phyloP scores from a whole-genome alignment of 805 yeast genomes.

The Kuraishia capsulata region DNA sequence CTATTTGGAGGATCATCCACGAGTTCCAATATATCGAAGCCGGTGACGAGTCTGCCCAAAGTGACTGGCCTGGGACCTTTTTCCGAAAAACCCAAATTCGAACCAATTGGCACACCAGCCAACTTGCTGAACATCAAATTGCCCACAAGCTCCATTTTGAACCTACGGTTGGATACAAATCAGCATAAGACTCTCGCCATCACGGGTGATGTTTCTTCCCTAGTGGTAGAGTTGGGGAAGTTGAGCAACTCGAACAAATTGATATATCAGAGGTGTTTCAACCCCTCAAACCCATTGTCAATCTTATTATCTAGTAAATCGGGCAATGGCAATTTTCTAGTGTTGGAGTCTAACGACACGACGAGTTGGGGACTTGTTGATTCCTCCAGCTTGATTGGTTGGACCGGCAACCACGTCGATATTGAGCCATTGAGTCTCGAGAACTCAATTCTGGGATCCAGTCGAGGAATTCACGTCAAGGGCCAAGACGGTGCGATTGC shows the following conservation, averaged over 20 bases:
- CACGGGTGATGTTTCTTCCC: constrained; percentile 28
- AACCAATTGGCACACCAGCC: constrained; percentile 28
- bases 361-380: constrained; percentile 27
- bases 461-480: background rate
- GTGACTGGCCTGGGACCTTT: constrained; percentile 38
- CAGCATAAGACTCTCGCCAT: constrained; percentile 32
- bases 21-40: background rate
- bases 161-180: constrained; percentile 24
- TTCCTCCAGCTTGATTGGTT: constrained; percentile 30
- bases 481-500: background rate
- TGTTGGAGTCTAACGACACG: constrained; percentile 11
- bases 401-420: constrained; percentile 28
- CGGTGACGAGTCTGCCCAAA: constrained; percentile 15
- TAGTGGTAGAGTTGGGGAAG: constrained; percentile 18
- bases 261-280: constrained; percentile 25
- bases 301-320: constrained; percentile 25
- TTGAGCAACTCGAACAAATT: constrained; percentile 8
- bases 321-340: constrained; percentile 24
- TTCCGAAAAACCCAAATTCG: constrained; percentile 31
- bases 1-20: background rate
- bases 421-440: too few species aligned
- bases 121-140: constrained; percentile 31
- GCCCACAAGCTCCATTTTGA: constrained; percentile 30
- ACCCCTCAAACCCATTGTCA: constrained; percentile 18
- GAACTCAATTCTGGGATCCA: too few species aligned